Conservation (phyloP, 106 monocot species). For the Amphibolis antarctica region DNA sequence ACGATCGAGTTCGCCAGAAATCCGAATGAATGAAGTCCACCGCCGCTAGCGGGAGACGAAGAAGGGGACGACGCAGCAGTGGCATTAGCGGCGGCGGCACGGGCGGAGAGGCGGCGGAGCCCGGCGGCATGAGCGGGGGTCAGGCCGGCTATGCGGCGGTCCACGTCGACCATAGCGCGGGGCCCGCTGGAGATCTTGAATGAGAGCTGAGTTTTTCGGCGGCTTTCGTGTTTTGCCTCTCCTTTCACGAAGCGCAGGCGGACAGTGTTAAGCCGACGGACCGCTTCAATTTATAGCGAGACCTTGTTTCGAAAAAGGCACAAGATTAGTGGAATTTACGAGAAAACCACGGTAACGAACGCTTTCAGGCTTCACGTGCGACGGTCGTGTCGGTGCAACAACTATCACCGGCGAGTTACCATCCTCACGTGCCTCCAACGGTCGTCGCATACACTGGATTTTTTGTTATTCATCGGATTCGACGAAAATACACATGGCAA, state of each 20-base stretch:
- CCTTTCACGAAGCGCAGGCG: neutral
- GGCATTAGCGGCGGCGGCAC: neutral
- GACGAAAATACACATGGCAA: no score
- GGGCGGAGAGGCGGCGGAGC: slow-evolving; percentile 2
- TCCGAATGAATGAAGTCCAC: slow-evolving; percentile 5
- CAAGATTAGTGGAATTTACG: neutral
- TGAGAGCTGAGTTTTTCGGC: no score
- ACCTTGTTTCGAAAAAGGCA: neutral
- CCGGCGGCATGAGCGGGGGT: slow-evolving; percentile 14
- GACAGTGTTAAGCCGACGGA: neutral
- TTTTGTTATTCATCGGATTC: no score
- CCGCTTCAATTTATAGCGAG: neutral
- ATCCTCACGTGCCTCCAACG: neutral
- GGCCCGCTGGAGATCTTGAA: neutral
- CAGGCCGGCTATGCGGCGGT: slow-evolving; percentile 10
- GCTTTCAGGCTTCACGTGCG: neutral
- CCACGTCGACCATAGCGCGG: slow-evolving; percentile 20
- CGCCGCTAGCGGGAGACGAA: neutral
- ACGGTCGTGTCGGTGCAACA: neutral
- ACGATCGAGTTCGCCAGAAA: slow-evolving; percentile 11
- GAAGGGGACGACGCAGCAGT: neutral
- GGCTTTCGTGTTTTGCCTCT: neutral
- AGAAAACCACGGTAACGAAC: neutral
- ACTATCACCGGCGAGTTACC: neutral
- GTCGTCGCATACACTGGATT: neutral